Evolutionary conservation across 1,139 yeast genomes (phyloP).

Genomic region (Lodderomyces elongisporus): DNA sequence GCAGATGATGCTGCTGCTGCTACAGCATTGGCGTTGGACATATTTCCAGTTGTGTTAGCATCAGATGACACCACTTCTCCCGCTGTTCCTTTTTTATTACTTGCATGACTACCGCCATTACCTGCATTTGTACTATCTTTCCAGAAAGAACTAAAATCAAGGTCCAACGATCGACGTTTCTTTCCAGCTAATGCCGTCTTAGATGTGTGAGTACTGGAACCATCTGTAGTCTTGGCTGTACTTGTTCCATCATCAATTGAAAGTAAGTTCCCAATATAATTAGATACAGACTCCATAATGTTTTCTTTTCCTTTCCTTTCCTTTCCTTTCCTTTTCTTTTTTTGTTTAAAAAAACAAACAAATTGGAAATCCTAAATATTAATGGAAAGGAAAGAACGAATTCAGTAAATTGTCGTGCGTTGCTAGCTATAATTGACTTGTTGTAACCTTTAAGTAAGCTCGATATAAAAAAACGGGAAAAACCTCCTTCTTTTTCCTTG

Average conservation of each 20-base stretch:
- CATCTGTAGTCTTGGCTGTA: slow-evolving; percentile 2
- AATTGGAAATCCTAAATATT: no score
- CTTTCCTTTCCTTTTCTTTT: no score
- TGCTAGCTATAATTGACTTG: no score
- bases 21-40: neutral
- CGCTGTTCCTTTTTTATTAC: neutral
- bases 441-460: no score
- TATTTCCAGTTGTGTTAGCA: slow-evolving; percentile 1
- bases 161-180: slow-evolving; percentile 12
- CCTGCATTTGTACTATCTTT: slow-evolving; percentile 5
- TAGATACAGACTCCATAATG: slow-evolving; percentile 28
- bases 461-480: no score
- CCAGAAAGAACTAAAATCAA: slow-evolving; percentile 17
- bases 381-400: no score
- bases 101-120: neutral
- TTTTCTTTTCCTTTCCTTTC: neutral
- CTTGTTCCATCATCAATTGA: slow-evolving; percentile 14
- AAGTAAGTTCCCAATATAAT: slow-evolving; percentile 24
- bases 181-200: neutral
- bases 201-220: no score
- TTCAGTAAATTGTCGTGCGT: no score
- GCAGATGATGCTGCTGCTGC: no score
- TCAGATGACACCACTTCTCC: neutral
- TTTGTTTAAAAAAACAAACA: no score
- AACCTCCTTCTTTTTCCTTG: no score